Evolutionary conservation across 2,329 filamentous ascomycete genomes (phyloP).

Genomic region (Ceratocystis lukuohia): DNA sequence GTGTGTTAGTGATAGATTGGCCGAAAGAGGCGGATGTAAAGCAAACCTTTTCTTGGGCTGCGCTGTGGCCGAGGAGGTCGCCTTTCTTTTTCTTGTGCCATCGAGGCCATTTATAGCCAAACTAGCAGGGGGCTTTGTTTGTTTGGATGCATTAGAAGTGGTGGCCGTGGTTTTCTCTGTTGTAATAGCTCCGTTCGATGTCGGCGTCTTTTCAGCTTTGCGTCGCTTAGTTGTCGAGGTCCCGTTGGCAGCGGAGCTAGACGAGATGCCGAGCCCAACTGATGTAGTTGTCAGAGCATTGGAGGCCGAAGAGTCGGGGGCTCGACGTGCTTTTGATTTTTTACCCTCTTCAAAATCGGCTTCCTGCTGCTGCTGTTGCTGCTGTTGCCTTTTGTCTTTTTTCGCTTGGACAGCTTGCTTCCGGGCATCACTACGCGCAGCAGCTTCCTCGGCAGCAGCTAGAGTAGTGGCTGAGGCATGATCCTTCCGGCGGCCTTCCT

Average conservation of each 20-base stretch:
- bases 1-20: background rate
- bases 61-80: slow-evolving; percentile 48
- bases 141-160: slow-evolving; percentile 31
- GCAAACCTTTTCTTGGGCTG: slow-evolving; percentile 66
- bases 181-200: background rate
- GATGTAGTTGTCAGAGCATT: slow-evolving; percentile 36
- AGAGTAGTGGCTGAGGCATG: slow-evolving; percentile 65
- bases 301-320: slow-evolving; percentile 34
- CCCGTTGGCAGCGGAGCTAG: slow-evolving; percentile 26
- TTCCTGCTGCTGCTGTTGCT: slow-evolving; percentile 32
- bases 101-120: slow-evolving; percentile 58
- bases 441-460: slow-evolving; percentile 68
- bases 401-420: slow-evolving; percentile 70
- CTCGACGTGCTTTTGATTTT: slow-evolving; percentile 45
- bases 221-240: slow-evolving; percentile 58
- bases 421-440: slow-evolving; percentile 68
- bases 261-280: slow-evolving; percentile 52
- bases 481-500: slow-evolving; percentile 65
- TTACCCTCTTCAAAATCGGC: slow-evolving; percentile 31
- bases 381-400: slow-evolving; percentile 55
- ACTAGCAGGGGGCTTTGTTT: slow-evolving; percentile 45
- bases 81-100: slow-evolving; percentile 59
- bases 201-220: slow-evolving; percentile 54
- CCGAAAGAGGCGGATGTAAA: background rate
- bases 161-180: slow-evolving; percentile 34